Evolutionary conservation across 805 yeast species (phyloP).

Genomic region (Wickerhamiella sorbophila): DNA sequence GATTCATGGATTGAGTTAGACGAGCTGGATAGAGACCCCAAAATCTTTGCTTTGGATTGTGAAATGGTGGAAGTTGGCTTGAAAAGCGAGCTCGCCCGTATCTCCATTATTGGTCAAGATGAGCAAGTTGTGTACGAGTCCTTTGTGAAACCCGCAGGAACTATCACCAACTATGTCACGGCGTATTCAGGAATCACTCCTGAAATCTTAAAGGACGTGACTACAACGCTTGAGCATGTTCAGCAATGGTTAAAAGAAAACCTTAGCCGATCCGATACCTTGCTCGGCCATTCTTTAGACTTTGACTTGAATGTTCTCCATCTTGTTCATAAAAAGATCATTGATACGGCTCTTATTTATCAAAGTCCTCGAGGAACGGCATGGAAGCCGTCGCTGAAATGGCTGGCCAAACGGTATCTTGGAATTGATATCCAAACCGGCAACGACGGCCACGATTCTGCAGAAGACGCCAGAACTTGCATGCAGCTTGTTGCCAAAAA

Average conservation of each 20-base stretch:
- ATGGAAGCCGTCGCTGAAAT: conserved; percentile 58
- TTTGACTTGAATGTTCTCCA: conserved; percentile 62
- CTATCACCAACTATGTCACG: conserved; percentile 70
- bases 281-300: conserved; percentile 85
- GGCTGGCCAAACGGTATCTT: conserved; percentile 47
- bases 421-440: conserved; percentile 51
- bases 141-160: conserved; percentile 62
- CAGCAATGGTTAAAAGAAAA: conserved; percentile 40
- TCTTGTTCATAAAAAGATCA: conserved; percentile 54
- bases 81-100: conserved; percentile 47
- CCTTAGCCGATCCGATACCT: conserved; percentile 43
- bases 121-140: conserved; percentile 47
- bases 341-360: conserved; percentile 62
- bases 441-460: conserved; percentile 66
- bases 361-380: conserved; percentile 82
- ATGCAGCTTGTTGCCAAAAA: conserved; percentile 62
- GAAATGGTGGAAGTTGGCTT: conserved; percentile 77
- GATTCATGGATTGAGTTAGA: conserved; percentile 43
- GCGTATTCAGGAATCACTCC: conserved; percentile 76
- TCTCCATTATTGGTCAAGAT: conserved; percentile 55
- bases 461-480: conserved; percentile 74
- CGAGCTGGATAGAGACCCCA: neutral
- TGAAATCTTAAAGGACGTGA: conserved; percentile 45
- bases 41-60: conserved; percentile 66
- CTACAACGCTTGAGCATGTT: conserved; percentile 51